Evolutionary conservation across 495 filamentous ascomycete species (phyloP).

Genomic region (Neurospora africana): DNA sequence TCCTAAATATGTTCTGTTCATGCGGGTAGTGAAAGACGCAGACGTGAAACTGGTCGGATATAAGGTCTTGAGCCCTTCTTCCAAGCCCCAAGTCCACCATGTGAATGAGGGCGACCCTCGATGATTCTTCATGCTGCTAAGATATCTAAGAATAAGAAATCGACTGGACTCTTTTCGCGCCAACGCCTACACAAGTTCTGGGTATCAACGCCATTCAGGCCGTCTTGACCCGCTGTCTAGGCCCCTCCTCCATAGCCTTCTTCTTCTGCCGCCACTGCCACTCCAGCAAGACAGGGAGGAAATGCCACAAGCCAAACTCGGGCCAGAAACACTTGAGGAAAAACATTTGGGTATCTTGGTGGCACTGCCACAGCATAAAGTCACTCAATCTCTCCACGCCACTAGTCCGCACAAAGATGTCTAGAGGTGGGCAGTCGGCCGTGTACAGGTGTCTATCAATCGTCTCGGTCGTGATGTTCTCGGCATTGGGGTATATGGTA

Average conservation of each 20-base stretch:
- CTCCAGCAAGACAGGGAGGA: constrained; percentile 80
- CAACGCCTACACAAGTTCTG: background rate
- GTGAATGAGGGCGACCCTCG: background rate
- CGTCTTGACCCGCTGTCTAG: constrained; percentile 20
- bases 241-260: constrained; percentile 30
- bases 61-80: background rate
- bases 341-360: constrained; percentile 80
- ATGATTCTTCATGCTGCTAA: background rate
- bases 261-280: constrained; percentile 72
- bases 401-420: constrained; percentile 81
- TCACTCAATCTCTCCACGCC: constrained; percentile 88
- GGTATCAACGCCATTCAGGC: background rate
- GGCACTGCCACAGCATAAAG: constrained; percentile 98
- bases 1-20: background rate
- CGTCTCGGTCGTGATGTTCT: constrained; percentile 73
- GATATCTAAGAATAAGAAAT: background rate
- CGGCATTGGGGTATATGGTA: constrained; percentile 48
- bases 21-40: background rate
- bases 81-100: background rate
- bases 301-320: constrained; percentile 90
- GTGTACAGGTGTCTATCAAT: constrained; percentile 77
- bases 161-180: background rate
- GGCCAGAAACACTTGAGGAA: constrained; percentile 93
- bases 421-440: constrained; percentile 70
- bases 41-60: background rate